A percentile compares a stretch with the other conserved stretches of the same genome.
Evolutionary conservation across 2,329 filamentous ascomycete species (phyloP).

Genomic region (Fusarium aywerte): DNA sequence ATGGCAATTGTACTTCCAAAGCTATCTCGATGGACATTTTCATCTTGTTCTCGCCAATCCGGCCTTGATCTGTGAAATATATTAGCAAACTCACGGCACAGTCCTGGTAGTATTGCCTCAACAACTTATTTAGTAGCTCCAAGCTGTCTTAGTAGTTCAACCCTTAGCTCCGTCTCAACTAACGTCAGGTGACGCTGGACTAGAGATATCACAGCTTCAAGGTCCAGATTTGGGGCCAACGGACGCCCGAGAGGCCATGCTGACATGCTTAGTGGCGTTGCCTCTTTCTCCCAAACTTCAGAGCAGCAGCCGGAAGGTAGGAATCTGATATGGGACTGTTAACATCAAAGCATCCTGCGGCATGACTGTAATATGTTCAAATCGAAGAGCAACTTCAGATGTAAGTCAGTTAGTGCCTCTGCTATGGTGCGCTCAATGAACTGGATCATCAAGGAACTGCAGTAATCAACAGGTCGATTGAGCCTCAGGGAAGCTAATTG

Average conservation of each 20-base stretch:
- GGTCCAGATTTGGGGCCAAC: constrained; percentile 11
- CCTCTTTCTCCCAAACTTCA: constrained; percentile 20
- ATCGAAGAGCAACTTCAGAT: constrained; percentile 14
- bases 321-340: constrained; percentile 19
- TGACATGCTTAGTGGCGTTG: constrained; percentile 40
- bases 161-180: constrained; percentile 2
- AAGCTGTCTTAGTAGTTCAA: not conserved
- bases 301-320: constrained; percentile 32
- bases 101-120: constrained; percentile 1
- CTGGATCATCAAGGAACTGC: not conserved
- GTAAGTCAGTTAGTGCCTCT: constrained; percentile 2
- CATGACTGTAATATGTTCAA: constrained; percentile 18
- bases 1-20: not conserved
- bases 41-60: not conserved
- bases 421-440: not conserved
- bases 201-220: constrained; percentile 13
- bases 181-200: constrained; percentile 27
- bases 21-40: not conserved
- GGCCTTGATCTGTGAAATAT: not conserved
- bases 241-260: constrained; percentile 27
- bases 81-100: constrained; percentile 1
- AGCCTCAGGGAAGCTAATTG: constrained; percentile 14
- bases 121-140: not conserved
- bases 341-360: constrained; percentile 9
- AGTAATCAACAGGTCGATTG: constrained; percentile 18